A percentile compares a stretch with the other conserved stretches of the same genome.
Conservation (phyloP, 345 rosid genomes). For the Xanthoceras sorbifolium region DNA sequence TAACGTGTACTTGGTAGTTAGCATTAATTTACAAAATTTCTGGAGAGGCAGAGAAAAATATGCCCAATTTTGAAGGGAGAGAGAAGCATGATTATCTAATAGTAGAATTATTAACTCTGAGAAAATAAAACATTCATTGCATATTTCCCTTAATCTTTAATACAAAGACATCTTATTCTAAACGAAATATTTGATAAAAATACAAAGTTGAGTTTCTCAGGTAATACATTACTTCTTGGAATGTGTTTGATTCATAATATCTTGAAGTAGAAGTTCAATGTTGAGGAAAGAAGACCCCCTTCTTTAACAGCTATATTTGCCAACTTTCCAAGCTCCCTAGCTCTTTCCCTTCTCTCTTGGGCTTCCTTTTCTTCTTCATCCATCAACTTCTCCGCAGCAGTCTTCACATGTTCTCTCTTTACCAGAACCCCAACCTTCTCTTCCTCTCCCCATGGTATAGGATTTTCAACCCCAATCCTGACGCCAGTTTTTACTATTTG, state of each 20-base stretch:
- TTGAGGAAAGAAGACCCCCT: constrained; percentile 32
- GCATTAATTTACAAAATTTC: too few species aligned
- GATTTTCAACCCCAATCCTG: neutral
- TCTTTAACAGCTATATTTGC: constrained; percentile 26
- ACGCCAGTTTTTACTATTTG: neutral
- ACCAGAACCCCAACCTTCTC: constrained; percentile 20
- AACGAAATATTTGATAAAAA: too few species aligned
- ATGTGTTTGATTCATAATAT: neutral
- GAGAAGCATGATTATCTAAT: too few species aligned
- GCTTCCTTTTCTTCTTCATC: constrained; percentile 19
- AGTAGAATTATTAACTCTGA: too few species aligned
- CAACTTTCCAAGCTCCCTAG: constrained; percentile 21
- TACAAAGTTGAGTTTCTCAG: too few species aligned
- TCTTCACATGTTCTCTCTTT: constrained; percentile 20
- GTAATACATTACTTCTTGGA: neutral
- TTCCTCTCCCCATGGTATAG: neutral
- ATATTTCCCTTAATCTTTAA: too few species aligned
- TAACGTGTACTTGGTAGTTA: too few species aligned
- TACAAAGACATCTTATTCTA: too few species aligned
- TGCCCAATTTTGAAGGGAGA: too few species aligned
- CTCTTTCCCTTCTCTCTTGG: constrained; percentile 31
- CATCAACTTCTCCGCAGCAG: constrained; percentile 17
- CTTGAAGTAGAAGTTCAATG: neutral
- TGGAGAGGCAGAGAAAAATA: too few species aligned
- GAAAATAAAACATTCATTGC: too few species aligned